These are phyloP conservation scores for Sarocladiaceae sp. DNA, from an alignment of 2,329 filamentous ascomycete species.

Conservation along the genomic window DNA sequence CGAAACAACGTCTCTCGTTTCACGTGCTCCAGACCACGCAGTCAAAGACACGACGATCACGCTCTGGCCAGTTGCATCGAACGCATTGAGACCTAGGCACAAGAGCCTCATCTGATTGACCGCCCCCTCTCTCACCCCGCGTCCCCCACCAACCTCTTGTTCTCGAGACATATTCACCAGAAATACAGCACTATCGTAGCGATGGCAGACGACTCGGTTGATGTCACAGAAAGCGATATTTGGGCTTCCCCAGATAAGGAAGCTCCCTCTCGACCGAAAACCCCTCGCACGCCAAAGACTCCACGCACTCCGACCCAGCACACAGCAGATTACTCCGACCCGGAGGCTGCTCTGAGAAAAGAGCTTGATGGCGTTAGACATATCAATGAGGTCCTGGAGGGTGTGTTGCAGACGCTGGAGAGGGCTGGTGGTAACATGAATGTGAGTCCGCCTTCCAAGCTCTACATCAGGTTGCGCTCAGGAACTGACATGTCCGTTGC, in stretches of 20 bases:
- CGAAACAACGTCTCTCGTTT: too few species aligned
- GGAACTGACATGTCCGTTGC: conserved; percentile 10
- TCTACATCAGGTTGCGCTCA: neutral
- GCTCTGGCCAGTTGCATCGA: too few species aligned
- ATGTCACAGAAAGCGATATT: conserved; percentile 42
- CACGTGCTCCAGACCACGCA: too few species aligned
- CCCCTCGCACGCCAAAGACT: conserved; percentile 41
- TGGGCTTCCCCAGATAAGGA: conserved; percentile 38
- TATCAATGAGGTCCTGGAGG: conserved; percentile 84
- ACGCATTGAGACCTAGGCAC: too few species aligned
- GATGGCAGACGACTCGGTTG: conserved; percentile 36
- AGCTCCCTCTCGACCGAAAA: conserved; percentile 34
- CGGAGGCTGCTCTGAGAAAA: conserved; percentile 66
- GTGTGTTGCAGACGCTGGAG: conserved; percentile 64
- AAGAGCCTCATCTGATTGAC: too few species aligned
- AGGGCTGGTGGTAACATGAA: conserved; percentile 73
- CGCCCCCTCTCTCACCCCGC: too few species aligned
- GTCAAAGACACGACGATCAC: too few species aligned
- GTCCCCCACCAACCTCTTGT: conserved; percentile 8
- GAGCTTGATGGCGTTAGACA: conserved; percentile 79
- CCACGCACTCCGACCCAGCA: conserved; percentile 30
- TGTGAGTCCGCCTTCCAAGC: conserved; percentile 32
- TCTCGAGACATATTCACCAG: neutral
- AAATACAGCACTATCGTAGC: conserved; percentile 11
- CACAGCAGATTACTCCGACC: conserved; percentile 45